These are phyloP conservation scores for Linum tenue DNA, from an alignment of 345 rosid species.

Conservation along the genomic window DNA sequence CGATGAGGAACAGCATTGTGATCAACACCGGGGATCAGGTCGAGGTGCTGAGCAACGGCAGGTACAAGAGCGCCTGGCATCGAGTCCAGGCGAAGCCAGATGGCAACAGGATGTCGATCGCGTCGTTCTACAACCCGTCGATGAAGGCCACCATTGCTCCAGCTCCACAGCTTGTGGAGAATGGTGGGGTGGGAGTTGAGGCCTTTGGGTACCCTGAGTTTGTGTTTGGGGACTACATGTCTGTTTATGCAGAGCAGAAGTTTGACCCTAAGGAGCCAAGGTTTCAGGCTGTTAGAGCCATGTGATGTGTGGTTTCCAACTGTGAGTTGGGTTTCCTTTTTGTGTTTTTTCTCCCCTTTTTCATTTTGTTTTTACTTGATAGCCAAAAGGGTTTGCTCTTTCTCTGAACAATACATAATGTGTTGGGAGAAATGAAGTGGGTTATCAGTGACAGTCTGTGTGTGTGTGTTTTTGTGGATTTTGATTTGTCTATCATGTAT, in stretches of 20 bases:
- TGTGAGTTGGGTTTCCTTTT: neutral
- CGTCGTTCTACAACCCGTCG: conserved; percentile 82
- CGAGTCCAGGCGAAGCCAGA: conserved; percentile 40
- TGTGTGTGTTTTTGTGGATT: neutral
- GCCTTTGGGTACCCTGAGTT: conserved; percentile 46
- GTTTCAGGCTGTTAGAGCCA: conserved; percentile 56
- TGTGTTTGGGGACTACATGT: conserved; percentile 91
- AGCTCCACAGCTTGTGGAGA: conserved; percentile 29
- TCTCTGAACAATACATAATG: conserved; percentile 9
- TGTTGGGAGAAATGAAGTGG: conserved; percentile 13
- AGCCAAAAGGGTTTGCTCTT: conserved; percentile 8
- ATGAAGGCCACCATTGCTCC: conserved; percentile 71
- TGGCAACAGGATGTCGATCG: conserved; percentile 72
- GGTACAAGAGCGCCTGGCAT: conserved; percentile 89
- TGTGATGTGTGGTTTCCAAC: conserved; percentile 15
- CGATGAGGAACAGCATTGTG: conserved; percentile 48
- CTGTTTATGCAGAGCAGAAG: conserved; percentile 78
- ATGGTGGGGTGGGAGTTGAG: conserved; percentile 17
- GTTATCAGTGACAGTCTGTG: neutral
- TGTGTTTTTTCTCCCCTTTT: neutral
- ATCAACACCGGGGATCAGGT: conserved; percentile 92
- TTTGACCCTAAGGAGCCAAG: conserved; percentile 82
- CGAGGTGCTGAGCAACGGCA: conserved; percentile 81
- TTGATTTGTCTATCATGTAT: too few species aligned
- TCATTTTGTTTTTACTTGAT: neutral